Conservation (phyloP, 331 rosid genomes). For the Arachis monticola region DNA sequence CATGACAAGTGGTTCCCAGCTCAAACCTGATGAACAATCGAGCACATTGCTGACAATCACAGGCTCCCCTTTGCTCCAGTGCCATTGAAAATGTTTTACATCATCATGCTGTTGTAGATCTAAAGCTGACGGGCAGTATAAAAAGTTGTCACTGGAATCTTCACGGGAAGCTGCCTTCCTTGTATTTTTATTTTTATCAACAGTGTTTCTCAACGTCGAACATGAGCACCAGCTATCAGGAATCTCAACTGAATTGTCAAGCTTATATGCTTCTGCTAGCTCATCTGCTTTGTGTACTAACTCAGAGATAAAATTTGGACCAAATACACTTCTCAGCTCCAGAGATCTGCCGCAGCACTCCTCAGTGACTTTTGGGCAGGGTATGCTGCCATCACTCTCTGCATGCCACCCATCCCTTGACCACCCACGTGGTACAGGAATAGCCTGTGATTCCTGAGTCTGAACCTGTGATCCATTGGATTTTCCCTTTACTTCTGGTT, state of each 20-base stretch:
- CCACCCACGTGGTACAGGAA: slow-evolving; percentile 23
- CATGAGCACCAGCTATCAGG: slow-evolving; percentile 54
- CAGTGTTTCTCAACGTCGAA: slow-evolving; percentile 34
- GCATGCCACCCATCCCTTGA: slow-evolving; percentile 60
- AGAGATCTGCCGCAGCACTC: slow-evolving; percentile 58
- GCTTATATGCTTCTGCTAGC: slow-evolving; percentile 44
- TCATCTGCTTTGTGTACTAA: slow-evolving; percentile 67
- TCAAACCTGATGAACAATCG: slow-evolving; percentile 68
- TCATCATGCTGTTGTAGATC: slow-evolving; percentile 50
- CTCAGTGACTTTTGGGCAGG: slow-evolving; percentile 58
- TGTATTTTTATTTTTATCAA: slow-evolving; percentile 8
- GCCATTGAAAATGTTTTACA: slow-evolving; percentile 75
- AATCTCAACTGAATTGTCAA: slow-evolving; percentile 37
- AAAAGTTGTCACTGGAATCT: slow-evolving; percentile 63
- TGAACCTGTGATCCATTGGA: background rate
- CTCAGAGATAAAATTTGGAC: slow-evolving; percentile 43
- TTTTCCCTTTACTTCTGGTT: background rate
- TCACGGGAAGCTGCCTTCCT: slow-evolving; percentile 78
- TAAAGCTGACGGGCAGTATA: slow-evolving; percentile 67
- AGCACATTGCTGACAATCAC: slow-evolving; percentile 80
- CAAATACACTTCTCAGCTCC: slow-evolving; percentile 60
- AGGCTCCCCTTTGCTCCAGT: slow-evolving; percentile 90
- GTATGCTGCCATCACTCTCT: slow-evolving; percentile 61
- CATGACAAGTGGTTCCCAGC: slow-evolving; percentile 96
- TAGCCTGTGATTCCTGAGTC: background rate